phyloP scores from a whole-genome alignment of 768 basidiomycete species.

The Amanita fuliginea region DNA sequence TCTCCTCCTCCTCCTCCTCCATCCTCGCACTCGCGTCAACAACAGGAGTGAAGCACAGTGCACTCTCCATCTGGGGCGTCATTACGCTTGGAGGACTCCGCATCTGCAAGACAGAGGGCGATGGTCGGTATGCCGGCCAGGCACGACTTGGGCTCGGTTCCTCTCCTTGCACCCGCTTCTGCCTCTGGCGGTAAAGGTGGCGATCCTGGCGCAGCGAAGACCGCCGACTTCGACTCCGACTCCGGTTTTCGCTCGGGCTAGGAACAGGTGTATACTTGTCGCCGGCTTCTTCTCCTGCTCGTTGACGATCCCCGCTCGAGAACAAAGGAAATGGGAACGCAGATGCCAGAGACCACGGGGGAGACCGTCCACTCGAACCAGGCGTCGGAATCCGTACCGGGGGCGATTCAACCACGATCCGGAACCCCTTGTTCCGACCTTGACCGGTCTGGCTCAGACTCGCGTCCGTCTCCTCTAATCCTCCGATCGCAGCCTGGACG shows the following conservation, averaged over 20 bases:
- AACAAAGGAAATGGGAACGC: constrained; percentile 3
- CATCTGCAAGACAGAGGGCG: constrained; percentile 24
- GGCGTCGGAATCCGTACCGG: constrained; percentile 7
- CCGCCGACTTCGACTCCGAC: neutral
- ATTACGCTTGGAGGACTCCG: constrained; percentile 45
- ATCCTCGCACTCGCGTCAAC: constrained; percentile 5
- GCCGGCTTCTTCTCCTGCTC: neutral
- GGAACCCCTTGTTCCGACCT: constrained; percentile 10
- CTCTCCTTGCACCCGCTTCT: neutral
- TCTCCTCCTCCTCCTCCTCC: neutral
- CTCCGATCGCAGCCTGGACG: constrained; percentile 4
- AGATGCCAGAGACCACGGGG: constrained; percentile 1
- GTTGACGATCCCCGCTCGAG: neutral
- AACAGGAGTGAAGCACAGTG: constrained; percentile 40
- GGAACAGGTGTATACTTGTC: constrained; percentile 4
- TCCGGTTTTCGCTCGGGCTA: neutral
- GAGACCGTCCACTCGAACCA: neutral
- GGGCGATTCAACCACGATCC: constrained; percentile 17
- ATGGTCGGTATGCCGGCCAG: constrained; percentile 11
- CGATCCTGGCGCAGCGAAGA: neutral
- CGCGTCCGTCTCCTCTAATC: neutral
- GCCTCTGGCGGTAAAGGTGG: neutral
- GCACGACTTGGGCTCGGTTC: neutral
- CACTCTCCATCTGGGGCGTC: constrained; percentile 44
- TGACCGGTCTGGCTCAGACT: neutral